Evolutionary conservation across 192 early-diverging fungal species (phyloP).

Genomic region (Coemansia sp.): DNA sequence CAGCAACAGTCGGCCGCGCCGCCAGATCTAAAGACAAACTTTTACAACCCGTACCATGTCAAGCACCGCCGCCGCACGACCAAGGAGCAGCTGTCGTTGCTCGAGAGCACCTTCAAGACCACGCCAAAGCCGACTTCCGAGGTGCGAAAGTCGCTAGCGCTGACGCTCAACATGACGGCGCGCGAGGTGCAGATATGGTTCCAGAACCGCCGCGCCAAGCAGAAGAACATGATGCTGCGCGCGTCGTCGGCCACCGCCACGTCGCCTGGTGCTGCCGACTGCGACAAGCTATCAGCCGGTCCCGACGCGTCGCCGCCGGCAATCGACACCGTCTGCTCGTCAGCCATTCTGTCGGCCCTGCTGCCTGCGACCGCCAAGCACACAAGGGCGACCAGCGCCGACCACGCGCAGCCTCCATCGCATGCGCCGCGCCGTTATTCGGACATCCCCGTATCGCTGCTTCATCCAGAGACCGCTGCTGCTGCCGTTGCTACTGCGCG

Average conservation of each 20-base stretch:
- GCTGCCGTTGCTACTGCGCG: not conserved
- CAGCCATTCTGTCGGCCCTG: constrained; percentile 8
- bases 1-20: not conserved
- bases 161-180: constrained; percentile 64
- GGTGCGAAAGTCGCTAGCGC: constrained; percentile 60
- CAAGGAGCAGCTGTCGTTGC: constrained; percentile 64
- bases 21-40: constrained; percentile 62
- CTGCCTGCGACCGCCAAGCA: constrained; percentile 9
- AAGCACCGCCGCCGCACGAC: constrained; percentile 73
- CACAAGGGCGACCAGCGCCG: constrained; percentile 18
- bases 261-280: constrained; percentile 1
- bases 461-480: constrained; percentile 8
- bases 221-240: constrained; percentile 54
- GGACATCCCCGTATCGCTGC: constrained; percentile 27
- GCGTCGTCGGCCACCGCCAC: constrained; percentile 14
- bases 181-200: constrained; percentile 82
- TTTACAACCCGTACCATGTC: constrained; percentile 77
- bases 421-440: constrained; percentile 33
- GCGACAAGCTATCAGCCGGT: not conserved
- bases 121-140: constrained; percentile 71
- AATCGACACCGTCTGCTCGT: not conserved
- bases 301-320: not conserved
- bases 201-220: constrained; percentile 80
- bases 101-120: constrained; percentile 65
- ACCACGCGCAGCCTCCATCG: constrained; percentile 11